These are phyloP conservation scores for Populus tomentosa DNA, from an alignment of 441 rosid genomes.

Conservation along the genomic window DNA sequence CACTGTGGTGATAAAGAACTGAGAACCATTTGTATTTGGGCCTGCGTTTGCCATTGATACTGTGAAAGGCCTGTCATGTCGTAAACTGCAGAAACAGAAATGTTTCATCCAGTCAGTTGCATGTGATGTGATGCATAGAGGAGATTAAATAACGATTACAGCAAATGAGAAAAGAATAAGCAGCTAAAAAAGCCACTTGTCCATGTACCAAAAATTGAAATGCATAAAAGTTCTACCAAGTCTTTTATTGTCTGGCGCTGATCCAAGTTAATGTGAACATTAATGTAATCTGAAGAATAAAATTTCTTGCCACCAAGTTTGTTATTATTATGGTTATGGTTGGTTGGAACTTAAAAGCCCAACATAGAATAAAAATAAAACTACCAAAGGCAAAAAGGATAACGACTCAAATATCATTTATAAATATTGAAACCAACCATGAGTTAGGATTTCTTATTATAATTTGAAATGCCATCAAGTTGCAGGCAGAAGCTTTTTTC, in stretches of 20 bases:
- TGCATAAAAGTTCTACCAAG: neutral
- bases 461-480: neutral
- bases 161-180: neutral
- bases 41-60: conserved; percentile 97
- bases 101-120: conserved; percentile 11
- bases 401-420: neutral
- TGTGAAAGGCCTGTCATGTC: conserved; percentile 92
- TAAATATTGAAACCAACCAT: neutral
- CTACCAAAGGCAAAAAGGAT: neutral
- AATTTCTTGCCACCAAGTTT: neutral
- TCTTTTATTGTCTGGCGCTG: neutral
- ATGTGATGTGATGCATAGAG: neutral
- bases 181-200: neutral
- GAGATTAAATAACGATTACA: neutral
- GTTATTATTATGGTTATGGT: no score
- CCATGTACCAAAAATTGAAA: neutral
- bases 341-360: neutral
- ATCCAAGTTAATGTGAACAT: neutral
- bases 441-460: neutral
- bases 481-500: neutral
- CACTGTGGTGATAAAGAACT: conserved; percentile 92
- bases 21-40: conserved; percentile 89
- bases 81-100: conserved; percentile 50
- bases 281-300: neutral
- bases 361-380: no score